Conservation (phyloP, 208 protist genomes). For the Trichomonas tenax region DNA sequence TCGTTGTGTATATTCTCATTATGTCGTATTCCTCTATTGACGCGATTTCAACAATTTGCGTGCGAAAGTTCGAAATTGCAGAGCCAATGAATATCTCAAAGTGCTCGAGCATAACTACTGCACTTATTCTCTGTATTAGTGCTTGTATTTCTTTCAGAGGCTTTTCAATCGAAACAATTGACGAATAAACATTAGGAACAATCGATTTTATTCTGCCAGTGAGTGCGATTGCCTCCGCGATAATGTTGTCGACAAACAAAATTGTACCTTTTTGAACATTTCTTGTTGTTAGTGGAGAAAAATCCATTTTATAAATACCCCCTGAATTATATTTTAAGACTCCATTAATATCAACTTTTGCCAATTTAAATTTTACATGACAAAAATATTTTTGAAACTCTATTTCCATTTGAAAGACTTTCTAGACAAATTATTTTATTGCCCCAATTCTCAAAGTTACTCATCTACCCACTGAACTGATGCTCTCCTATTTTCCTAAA, state of each 20-base stretch:
- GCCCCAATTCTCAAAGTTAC: too few relatives aligned
- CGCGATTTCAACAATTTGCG: not conserved
- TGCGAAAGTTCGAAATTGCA: not conserved
- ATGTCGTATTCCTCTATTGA: not conserved
- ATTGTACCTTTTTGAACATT: not conserved
- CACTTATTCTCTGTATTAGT: not conserved
- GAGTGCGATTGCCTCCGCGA: not conserved
- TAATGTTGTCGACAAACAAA: not conserved
- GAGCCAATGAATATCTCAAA: not conserved
- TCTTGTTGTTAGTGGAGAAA: not conserved
- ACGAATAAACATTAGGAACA: not conserved
- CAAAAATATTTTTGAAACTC: too few relatives aligned
- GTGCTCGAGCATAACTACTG: not conserved
- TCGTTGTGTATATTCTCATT: not conserved
- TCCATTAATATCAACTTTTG: too few relatives aligned
- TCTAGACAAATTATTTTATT: too few relatives aligned
- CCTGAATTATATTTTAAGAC: too few relatives aligned
- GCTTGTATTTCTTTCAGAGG: not conserved
- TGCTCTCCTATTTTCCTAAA: too few relatives aligned
- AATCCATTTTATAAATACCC: too few relatives aligned
- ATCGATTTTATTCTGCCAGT: not conserved
- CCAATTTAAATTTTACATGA: too few relatives aligned
- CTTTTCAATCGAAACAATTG: not conserved
- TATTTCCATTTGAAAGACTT: too few relatives aligned
- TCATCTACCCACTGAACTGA: too few relatives aligned